These are phyloP conservation scores for Erodium chrysanthum DNA, from an alignment of 441 rosid species.

Conservation along the genomic window DNA sequence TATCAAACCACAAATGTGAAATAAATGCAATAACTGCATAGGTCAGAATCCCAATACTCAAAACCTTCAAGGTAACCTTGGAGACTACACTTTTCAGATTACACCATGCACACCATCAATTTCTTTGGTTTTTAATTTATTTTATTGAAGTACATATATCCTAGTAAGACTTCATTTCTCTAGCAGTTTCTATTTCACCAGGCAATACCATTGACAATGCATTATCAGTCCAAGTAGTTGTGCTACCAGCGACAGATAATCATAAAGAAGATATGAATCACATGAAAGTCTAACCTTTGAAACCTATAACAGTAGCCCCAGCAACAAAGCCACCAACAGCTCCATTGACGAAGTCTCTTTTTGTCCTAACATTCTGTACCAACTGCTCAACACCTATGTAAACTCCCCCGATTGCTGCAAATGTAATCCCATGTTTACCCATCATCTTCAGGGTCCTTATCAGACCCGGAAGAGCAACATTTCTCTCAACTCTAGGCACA, in stretches of 20 bases:
- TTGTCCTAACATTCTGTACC: slow-evolving; percentile 49
- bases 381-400: slow-evolving; percentile 90
- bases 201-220: not conserved
- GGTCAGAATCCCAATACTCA: not conserved
- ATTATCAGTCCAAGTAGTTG: slow-evolving; percentile 1
- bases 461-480: slow-evolving; percentile 78
- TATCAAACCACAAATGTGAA: not conserved
- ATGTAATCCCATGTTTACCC: slow-evolving; percentile 79
- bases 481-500: slow-evolving; percentile 89
- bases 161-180: not conserved
- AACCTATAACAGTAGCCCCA: slow-evolving; percentile 76
- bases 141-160: not conserved
- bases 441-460: slow-evolving; percentile 81
- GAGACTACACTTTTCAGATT: not conserved
- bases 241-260: not conserved
- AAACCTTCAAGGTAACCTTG: not conserved
- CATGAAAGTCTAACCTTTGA: slow-evolving; percentile 36
- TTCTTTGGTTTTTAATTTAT: too few species aligned
- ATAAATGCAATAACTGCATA: not conserved
- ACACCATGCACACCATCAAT: not conserved
- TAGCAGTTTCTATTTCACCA: not conserved
- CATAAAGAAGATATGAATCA: not conserved
- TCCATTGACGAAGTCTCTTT: slow-evolving; percentile 83
- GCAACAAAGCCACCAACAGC: slow-evolving; percentile 84
- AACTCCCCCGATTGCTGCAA: slow-evolving; percentile 91